phyloP scores from a whole-genome alignment of 345 rosid genomes.

The Citrus sinensis region DNA sequence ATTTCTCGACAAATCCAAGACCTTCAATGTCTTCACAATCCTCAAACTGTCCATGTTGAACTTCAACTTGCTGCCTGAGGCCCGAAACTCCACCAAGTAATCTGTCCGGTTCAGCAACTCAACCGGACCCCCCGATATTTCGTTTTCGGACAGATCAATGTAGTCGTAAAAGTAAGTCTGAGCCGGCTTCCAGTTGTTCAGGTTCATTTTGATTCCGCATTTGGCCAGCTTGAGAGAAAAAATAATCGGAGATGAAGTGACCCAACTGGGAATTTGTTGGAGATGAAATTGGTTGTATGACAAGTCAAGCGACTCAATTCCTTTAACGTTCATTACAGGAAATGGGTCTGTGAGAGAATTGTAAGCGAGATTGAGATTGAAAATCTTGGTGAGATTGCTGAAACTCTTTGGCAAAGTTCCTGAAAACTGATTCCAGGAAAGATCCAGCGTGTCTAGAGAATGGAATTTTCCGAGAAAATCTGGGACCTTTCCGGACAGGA shows the following conservation, averaged over 20 bases:
- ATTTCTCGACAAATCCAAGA: constrained; percentile 59
- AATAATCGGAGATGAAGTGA: constrained; percentile 62
- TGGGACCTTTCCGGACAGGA: constrained; percentile 56
- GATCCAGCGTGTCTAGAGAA: constrained; percentile 59
- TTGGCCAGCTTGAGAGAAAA: constrained; percentile 68
- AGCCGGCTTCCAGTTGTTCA: constrained; percentile 61
- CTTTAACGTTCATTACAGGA: constrained; percentile 64
- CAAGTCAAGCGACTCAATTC: constrained; percentile 72
- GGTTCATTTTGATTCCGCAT: constrained; percentile 60
- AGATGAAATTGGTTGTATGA: constrained; percentile 62
- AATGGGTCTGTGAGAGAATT: constrained; percentile 64
- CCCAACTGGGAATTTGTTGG: constrained; percentile 67
- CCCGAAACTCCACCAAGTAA: constrained; percentile 49
- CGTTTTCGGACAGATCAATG: constrained; percentile 64
- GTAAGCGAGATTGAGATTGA: constrained; percentile 68
- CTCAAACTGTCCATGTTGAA: constrained; percentile 47
- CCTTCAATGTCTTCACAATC: constrained; percentile 39
- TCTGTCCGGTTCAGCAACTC: constrained; percentile 53
- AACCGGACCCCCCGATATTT: constrained; percentile 57
- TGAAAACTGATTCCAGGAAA: constrained; percentile 45
- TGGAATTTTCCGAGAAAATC: constrained; percentile 51
- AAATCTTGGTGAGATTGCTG: constrained; percentile 67
- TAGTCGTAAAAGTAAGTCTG: constrained; percentile 65
- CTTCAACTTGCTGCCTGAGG: constrained; percentile 46
- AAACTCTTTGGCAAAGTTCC: constrained; percentile 60